Evolutionary conservation across 345 rosid species (phyloP), one percentile per base, ranked within the genome.

Genomic region (Bruguiera sexangula): DNA sequence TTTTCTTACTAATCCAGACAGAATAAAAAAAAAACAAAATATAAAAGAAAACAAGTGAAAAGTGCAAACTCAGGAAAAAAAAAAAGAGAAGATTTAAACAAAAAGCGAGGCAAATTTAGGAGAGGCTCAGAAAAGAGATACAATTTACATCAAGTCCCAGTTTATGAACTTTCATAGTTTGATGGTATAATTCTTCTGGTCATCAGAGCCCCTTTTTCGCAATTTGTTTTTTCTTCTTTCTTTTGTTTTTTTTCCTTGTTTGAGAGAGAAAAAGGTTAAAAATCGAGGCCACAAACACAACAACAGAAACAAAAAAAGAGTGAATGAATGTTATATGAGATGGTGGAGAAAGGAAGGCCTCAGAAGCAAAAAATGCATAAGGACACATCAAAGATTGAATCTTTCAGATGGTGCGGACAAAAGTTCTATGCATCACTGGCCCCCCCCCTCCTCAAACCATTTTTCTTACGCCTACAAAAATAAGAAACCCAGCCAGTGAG

Each of bases 351-450:
- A 11, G n/a, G n/a, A 29, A 39, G 20, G 39, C 72, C 72, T 69
- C 72, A 69, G 72, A 32, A 30, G 13, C 18, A 53, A 54, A 0
- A 34, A 18, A 19, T 22, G 59, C 10, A 20, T 19, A 52, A n/a
- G 7, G 55, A 43, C 19, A 29, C 72, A 69, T 69, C 72, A 69
- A 39, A 66, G 69, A 65, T 3, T 9, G 8, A 6, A 60, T 69
- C 72, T 39, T 39, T 69, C 65, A 69, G 72, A 69, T 69, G 72
- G 72, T 59, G 59, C 72, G 65, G 58, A 69, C 72, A 69, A 69
- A 69, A 59, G 8, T 69, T 50, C 29, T n/a, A 26, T 39, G 56
- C 72, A 59, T 69, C 72, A 69, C 55, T 2, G 65, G 58, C 72
- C 62, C 1, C 31, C 31, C 72, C 53, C 5, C 30, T 6, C n/a